These are phyloP conservation scores for Santalum album DNA, from an alignment of 164 flowering plant species.

Conservation along the genomic window DNA sequence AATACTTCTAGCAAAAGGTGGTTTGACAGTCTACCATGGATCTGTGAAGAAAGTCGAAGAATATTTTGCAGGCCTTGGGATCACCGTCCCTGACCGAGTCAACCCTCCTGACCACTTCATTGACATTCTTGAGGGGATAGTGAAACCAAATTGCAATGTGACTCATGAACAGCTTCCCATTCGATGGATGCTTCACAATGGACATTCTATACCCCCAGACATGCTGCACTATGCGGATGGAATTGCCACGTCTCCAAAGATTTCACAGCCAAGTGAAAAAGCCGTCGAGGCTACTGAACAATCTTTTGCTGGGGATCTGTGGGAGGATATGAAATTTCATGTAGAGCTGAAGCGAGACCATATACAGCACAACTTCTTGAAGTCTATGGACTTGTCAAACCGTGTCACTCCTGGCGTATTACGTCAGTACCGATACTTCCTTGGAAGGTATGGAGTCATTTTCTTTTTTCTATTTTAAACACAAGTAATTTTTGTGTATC, in stretches of 20 bases:
- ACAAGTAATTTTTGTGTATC: neutral
- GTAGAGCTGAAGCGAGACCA: conserved; percentile 50
- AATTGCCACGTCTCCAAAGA: conserved; percentile 24
- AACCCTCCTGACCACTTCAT: conserved; percentile 97
- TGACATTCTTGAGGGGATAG: conserved; percentile 91
- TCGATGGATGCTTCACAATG: conserved; percentile 95
- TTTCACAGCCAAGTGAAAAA: conserved; percentile 25
- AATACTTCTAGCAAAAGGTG: conserved; percentile 96
- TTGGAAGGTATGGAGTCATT: conserved; percentile 56
- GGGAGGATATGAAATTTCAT: conserved; percentile 60
- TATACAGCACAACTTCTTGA: conserved; percentile 40
- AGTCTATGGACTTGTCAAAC: conserved; percentile 57
- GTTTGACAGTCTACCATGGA: conserved; percentile 86
- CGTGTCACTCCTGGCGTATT: conserved; percentile 54
- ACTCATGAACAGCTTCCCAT: conserved; percentile 68
- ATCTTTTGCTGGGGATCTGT: conserved; percentile 76
- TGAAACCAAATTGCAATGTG: conserved; percentile 42
- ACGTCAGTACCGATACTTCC: conserved; percentile 66
- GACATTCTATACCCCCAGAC: conserved; percentile 79
- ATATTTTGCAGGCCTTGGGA: conserved; percentile 76
- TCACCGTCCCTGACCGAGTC: conserved; percentile 79
- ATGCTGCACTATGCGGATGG: conserved; percentile 47
- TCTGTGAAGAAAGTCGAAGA: conserved; percentile 90
- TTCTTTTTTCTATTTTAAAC: neutral
- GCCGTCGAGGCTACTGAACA: conserved; percentile 23